Evolutionary conservation across 2,329 filamentous ascomycete species (phyloP).

Genomic region (Calycina marina): DNA sequence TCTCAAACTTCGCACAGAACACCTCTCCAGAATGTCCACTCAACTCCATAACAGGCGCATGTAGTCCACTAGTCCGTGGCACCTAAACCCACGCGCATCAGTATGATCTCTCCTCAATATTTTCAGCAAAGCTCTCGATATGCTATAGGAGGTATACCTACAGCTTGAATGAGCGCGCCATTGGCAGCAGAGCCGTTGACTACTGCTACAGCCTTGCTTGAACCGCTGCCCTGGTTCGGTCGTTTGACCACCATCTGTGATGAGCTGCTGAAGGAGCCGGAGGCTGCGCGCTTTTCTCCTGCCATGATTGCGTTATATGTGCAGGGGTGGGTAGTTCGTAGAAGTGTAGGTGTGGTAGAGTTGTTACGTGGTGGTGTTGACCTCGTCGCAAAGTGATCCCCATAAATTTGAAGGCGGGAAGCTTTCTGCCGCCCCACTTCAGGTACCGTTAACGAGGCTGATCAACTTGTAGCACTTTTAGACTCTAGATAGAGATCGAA

Average conservation of each 20-base stretch:
- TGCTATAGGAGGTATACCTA: constrained; percentile 28
- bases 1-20: constrained; percentile 81
- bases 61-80: constrained; percentile 65
- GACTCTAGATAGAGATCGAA: no score
- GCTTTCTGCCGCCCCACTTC: no score
- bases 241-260: constrained; percentile 79
- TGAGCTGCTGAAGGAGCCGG: constrained; percentile 62
- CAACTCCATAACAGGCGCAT: constrained; percentile 89
- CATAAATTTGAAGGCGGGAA: no score
- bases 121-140: constrained; percentile 9
- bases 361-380: no score
- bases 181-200: constrained; percentile 39
- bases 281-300: constrained; percentile 81
- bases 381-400: no score
- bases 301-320: constrained; percentile 44
- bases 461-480: no score
- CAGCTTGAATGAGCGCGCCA: constrained; percentile 51
- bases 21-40: constrained; percentile 74
- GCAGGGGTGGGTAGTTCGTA: no score
- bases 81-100: constrained; percentile 34
- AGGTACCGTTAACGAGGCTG: no score
- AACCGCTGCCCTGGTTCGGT: constrained; percentile 50
- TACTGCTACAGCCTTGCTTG: constrained; percentile 37
- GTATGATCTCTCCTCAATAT: constrained; percentile 7
- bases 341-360: no score